phyloP scores from a whole-genome alignment of 2,329 filamentous ascomycete genomes.

The Dissoconium aciculare region DNA sequence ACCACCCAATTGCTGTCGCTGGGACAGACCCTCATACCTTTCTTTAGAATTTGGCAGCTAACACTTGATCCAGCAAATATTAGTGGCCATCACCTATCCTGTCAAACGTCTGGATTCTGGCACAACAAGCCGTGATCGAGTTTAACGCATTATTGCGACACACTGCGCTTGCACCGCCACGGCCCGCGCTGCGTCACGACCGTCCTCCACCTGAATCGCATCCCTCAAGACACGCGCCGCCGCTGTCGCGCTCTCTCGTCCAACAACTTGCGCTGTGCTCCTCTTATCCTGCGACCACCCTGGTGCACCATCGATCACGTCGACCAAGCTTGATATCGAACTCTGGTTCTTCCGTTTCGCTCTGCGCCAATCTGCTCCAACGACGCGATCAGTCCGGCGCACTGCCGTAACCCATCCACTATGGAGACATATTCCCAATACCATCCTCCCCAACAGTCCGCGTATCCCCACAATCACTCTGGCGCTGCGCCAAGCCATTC shows the following conservation, averaged over 20 bases:
- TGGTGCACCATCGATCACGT: conserved; percentile 12
- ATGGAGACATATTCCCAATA: conserved; percentile 36
- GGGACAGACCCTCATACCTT: too few species aligned
- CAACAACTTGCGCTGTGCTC: conserved; percentile 9
- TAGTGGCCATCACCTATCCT: conserved; percentile 11
- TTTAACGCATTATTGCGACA: too few species aligned
- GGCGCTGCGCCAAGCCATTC: conserved; percentile 47
- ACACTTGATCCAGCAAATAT: conserved; percentile 14
- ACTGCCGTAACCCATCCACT: conserved; percentile 16
- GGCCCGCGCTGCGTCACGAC: too few species aligned
- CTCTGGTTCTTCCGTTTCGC: conserved; percentile 5
- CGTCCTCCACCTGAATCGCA: too few species aligned
- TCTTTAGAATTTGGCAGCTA: too few species aligned
- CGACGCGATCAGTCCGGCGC: conserved; percentile 11
- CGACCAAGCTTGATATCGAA: conserved; percentile 7
- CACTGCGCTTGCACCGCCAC: too few species aligned
- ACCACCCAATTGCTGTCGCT: too few species aligned
- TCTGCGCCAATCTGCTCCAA: conserved; percentile 7
- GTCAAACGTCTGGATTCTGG: too few species aligned
- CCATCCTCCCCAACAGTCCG: conserved; percentile 29
- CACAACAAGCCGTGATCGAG: too few species aligned
- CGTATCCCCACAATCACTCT: conserved; percentile 28
- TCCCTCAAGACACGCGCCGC: too few species aligned
- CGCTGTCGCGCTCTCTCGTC: too few species aligned
- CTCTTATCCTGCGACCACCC: conserved; percentile 13